Conservation (phyloP, 495 filamentous ascomycete genomes). For the Podospora tetraspora region DNA sequence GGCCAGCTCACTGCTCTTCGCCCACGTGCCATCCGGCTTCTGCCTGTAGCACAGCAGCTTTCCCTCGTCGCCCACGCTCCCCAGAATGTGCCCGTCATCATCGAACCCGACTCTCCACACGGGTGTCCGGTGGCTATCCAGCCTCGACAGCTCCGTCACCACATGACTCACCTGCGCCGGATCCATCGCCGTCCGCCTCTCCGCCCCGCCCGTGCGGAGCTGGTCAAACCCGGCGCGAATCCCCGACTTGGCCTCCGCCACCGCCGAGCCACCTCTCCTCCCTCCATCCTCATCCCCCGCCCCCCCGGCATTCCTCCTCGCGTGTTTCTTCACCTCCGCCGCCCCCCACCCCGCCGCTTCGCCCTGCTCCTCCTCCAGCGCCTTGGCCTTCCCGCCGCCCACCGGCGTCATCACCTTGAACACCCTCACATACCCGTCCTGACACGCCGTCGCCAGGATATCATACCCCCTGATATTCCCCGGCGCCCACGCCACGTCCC, state of each 20-base stretch:
- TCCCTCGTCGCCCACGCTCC: conserved; percentile 56
- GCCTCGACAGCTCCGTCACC: conserved; percentile 46
- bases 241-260: conserved; percentile 40
- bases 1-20: conserved; percentile 48
- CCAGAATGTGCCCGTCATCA: conserved; percentile 55
- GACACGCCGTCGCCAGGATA: conserved; percentile 83
- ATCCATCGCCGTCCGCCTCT: conserved; percentile 30
- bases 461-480: conserved; percentile 83
- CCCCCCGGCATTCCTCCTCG: conserved; percentile 18
- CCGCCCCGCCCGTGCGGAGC: conserved; percentile 31
- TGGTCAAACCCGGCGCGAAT: conserved; percentile 58
- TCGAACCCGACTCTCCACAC: conserved; percentile 60
- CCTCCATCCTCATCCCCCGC: conserved; percentile 10
- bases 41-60: conserved; percentile 54
- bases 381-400: background rate
- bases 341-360: conserved; percentile 31
- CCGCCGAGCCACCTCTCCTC: conserved; percentile 14
- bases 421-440: conserved; percentile 82
- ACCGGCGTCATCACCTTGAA: conserved; percentile 67
- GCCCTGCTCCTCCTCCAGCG: conserved; percentile 3
- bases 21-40: conserved; percentile 49
- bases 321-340: conserved; percentile 28
- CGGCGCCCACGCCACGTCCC: conserved; percentile 89
- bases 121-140: conserved; percentile 50
- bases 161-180: conserved; percentile 44